Percentiles rank a stretch among this genome's conserved stretches.
Evolutionary conservation across 352 stramenopile genomes (phyloP).

Genomic region (Hyaloperonospora brassicae): DNA sequence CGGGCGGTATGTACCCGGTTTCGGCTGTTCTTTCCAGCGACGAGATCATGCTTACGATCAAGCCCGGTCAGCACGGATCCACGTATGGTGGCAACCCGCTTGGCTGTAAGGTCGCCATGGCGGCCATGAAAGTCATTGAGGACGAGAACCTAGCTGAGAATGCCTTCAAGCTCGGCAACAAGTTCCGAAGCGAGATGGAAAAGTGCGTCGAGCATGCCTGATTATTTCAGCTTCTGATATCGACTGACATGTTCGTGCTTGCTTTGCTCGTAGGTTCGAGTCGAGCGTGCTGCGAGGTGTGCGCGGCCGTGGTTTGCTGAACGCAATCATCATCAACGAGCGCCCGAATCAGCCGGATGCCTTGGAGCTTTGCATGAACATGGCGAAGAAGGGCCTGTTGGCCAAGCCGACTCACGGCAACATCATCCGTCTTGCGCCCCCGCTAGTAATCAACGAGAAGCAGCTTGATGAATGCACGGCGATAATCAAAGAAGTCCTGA

Average conservation of each 20-base stretch:
- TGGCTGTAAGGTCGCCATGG: slow-evolving; percentile 95
- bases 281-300: slow-evolving; percentile 72
- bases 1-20: slow-evolving; percentile 95
- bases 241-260: slow-evolving; percentile 4
- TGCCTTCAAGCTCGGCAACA: slow-evolving; percentile 87
- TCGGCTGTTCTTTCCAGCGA: slow-evolving; percentile 94
- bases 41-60: slow-evolving; percentile 98
- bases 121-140: slow-evolving; percentile 86
- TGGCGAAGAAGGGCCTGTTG: slow-evolving; percentile 93
- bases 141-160: slow-evolving; percentile 97
- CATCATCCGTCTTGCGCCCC: slow-evolving; percentile 96
- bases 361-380: slow-evolving; percentile 93
- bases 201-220: slow-evolving; percentile 26
- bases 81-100: slow-evolving; percentile 97
- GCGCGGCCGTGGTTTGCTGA: slow-evolving; percentile 94
- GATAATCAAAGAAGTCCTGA: slow-evolving; percentile 73
- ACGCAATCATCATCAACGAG: slow-evolving; percentile 96
- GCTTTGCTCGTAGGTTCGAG: slow-evolving; percentile 33
- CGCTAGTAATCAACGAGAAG: slow-evolving; percentile 90
- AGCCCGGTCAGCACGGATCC: slow-evolving; percentile 94
- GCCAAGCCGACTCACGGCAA: slow-evolving; percentile 99
- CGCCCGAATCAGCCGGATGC: slow-evolving; percentile 82
- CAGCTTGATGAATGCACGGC: slow-evolving; percentile 90
- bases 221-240: no score
- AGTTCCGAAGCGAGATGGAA: slow-evolving; percentile 88